Conservation (phyloP, 2,329 filamentous ascomycete species). For the Amauroascus niger region DNA sequence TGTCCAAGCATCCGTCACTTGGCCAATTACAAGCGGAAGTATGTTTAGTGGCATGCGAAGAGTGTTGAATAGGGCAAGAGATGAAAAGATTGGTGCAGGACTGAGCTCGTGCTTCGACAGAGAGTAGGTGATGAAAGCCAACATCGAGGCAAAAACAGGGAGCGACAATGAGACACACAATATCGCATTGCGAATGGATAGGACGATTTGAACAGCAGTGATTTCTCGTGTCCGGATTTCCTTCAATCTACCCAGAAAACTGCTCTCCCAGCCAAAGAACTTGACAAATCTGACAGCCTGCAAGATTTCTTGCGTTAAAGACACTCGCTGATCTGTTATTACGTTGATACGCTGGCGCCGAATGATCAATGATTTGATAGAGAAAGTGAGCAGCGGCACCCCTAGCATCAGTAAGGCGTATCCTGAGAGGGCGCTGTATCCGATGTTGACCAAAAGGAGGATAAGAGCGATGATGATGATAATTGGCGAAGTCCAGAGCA, state of each 20-base stretch:
- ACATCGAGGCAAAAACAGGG: slow-evolving; percentile 89
- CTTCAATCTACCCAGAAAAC: slow-evolving; percentile 67
- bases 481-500: slow-evolving; percentile 80
- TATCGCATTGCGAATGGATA: slow-evolving; percentile 76
- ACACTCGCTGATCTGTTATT: slow-evolving; percentile 84
- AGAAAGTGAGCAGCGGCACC: slow-evolving; percentile 65
- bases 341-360: slow-evolving; percentile 78
- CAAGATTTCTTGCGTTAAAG: slow-evolving; percentile 83
- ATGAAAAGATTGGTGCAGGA: slow-evolving; percentile 80
- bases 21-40: slow-evolving; percentile 76
- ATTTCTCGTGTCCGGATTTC: slow-evolving; percentile 70
- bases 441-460: slow-evolving; percentile 74
- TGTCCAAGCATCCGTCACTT: slow-evolving; percentile 79
- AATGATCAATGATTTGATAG: slow-evolving; percentile 65
- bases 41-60: slow-evolving; percentile 83
- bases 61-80: slow-evolving; percentile 84
- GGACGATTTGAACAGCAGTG: slow-evolving; percentile 66
- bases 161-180: slow-evolving; percentile 72
- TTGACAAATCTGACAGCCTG: slow-evolving; percentile 91
- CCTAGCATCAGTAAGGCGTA: slow-evolving; percentile 72
- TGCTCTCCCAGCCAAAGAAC: slow-evolving; percentile 89
- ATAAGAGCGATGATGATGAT: slow-evolving; percentile 67
- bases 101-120: slow-evolving; percentile 56
- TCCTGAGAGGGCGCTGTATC: slow-evolving; percentile 79
- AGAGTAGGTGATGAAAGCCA: slow-evolving; percentile 76